These are phyloP conservation scores for Neurospora sp. DNA, from an alignment of 495 filamentous ascomycete species.

Conservation along the genomic window DNA sequence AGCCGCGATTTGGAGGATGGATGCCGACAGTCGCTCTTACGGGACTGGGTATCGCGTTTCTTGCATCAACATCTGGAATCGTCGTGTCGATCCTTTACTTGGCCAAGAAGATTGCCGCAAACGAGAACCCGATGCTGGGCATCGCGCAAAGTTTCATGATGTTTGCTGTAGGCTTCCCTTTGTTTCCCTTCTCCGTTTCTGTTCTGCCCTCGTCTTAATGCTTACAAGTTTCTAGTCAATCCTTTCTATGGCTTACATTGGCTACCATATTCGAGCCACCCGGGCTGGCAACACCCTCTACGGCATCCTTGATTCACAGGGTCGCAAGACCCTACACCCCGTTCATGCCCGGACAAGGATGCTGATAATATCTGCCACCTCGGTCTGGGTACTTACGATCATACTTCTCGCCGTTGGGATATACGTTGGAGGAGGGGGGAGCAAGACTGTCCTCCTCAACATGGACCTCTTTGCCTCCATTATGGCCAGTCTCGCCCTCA, in stretches of 20 bases:
- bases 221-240: constrained; percentile 2
- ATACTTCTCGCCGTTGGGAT: constrained; percentile 6
- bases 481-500: constrained; percentile 1
- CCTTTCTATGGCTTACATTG: constrained; percentile 7
- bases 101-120: background rate
- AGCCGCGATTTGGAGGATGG: background rate
- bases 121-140: background rate
- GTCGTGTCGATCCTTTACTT: background rate
- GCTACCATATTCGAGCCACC: constrained; percentile 7
- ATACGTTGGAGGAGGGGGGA: background rate
- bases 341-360: constrained; percentile 9
- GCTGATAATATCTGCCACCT: background rate
- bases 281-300: constrained; percentile 2
- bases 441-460: constrained; percentile 1
- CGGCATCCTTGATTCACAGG: constrained; percentile 1
- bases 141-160: constrained; percentile 10
- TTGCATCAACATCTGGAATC: background rate
- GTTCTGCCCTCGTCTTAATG: background rate
- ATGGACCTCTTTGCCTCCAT: constrained; percentile 8
- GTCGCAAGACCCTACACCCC: constrained; percentile 4
- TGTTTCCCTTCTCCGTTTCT: background rate
- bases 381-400: constrained; percentile 1
- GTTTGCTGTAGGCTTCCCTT: constrained; percentile 7
- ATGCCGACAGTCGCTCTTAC: background rate
- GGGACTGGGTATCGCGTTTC: background rate